Evolutionary conservation across 139 green algal genomes (phyloP), one percentile per base, ranked within the genome.

Genomic region (Edaphochlamys debaryana): DNA sequence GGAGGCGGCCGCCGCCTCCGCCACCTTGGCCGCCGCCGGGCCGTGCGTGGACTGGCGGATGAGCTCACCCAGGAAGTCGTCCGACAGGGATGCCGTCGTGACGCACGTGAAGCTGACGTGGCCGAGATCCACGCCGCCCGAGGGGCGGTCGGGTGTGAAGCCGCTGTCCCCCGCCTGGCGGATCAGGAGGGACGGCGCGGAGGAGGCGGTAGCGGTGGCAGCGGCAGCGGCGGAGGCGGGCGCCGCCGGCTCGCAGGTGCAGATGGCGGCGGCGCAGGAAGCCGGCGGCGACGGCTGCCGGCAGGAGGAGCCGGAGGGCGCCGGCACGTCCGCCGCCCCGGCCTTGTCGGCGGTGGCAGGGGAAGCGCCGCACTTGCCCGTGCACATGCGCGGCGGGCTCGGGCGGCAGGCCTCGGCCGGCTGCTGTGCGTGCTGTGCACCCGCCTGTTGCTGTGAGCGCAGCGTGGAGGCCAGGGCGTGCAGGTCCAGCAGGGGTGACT

Each of bases 11-110:
- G 75, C 75, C 75, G 60, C 60, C 75, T 60, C 75, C 60, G 60
- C 75, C 60, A 72, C 60, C 60, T 71, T n/a, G 36, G 40, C 75
- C 60, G 60, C 75, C 30, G 60, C 60, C 19, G 56, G 60, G 15
- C 75, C 60, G 20, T 30, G 41, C 25, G 60, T 72, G 32, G 75
- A 37, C 60, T 72, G 60, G 6, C 75, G 75, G 22, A 81, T 25
- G 13, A 81, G 19, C 75, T 81, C 77, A 25, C 77, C 77, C 64
- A 83, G 27, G 45, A 83, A 83, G 42, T 83, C 77, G 34, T 83
- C 77, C 8, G 77, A 41, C 34, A 83, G 64, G 6, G 77, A 34
- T 64, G 64, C 64, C 34, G 77, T 48, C 6, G 77, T n/a, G 0
- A 83, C 45, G 64, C 64, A 74, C 7, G 13, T 34, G 42, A 37